Conservation (phyloP, 495 filamentous ascomycete species). For the Trichoderma orchidacearum region DNA sequence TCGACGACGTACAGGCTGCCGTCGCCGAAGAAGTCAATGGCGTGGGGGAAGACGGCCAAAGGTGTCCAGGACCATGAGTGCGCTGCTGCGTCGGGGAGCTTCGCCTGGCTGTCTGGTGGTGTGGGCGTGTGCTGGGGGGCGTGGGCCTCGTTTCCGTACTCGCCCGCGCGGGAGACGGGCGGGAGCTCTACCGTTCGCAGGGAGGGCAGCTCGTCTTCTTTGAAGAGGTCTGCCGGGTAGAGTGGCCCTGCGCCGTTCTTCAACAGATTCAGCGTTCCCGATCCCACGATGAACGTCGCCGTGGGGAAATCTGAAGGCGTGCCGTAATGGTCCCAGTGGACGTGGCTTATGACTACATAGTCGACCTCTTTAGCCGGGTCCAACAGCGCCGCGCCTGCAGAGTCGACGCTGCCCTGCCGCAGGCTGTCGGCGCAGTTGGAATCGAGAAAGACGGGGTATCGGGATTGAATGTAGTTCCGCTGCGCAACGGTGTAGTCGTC, state of each 20-base stretch:
- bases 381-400: constrained; percentile 4
- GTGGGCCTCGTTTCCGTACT: not conserved
- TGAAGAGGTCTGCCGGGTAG: constrained; percentile 15
- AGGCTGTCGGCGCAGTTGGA: constrained; percentile 26
- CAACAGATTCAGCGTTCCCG: constrained; percentile 27
- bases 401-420: constrained; percentile 9
- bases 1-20: constrained; percentile 16
- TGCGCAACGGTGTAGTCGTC: constrained; percentile 23
- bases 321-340: constrained; percentile 41
- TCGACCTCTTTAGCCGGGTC: constrained; percentile 20
- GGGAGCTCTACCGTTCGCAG: constrained; percentile 15
- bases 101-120: not conserved
- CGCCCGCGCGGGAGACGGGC: not conserved
- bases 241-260: constrained; percentile 13
- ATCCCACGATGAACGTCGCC: constrained; percentile 30
- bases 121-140: constrained; percentile 8
- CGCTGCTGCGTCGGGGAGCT: not conserved
- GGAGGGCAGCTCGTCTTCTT: constrained; percentile 14
- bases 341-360: constrained; percentile 31
- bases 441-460: constrained; percentile 19
- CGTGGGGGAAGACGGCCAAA: constrained; percentile 14
- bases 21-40: not conserved
- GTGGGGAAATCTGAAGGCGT: constrained; percentile 28
- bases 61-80: constrained; percentile 6
- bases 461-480: constrained; percentile 22